Percentiles rank a stretch among this genome's conserved stretches.
Evolutionary conservation across 345 rosid genomes (phyloP).

Genomic region (Corymbia maculata): DNA sequence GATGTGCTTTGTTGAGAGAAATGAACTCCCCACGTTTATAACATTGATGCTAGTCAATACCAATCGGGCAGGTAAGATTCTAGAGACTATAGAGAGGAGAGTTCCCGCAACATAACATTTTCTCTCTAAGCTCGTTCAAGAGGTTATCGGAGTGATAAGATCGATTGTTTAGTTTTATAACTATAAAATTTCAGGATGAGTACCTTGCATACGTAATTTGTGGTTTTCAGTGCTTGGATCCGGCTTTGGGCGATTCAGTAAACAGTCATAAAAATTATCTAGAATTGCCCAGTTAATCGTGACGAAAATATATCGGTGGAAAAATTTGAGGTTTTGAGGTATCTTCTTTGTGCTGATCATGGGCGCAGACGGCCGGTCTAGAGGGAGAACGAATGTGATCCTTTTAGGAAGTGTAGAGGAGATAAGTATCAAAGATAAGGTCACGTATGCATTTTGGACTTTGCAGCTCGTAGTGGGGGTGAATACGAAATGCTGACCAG

Average conservation of each 20-base stretch:
- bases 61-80: neutral
- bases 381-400: neutral
- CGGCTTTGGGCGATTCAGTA: neutral
- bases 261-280: neutral
- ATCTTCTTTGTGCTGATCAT: neutral
- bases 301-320: neutral
- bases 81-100: neutral
- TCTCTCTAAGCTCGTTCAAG: neutral
- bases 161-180: neutral
- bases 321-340: neutral
- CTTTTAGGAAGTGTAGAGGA: neutral
- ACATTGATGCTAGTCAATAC: neutral
- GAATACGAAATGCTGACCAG: neutral
- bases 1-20: neutral
- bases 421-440: neutral
- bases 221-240: neutral
- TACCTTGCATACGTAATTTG: neutral
- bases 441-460: neutral
- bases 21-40: neutral
- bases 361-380: neutral
- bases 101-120: neutral
- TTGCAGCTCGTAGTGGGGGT: neutral
- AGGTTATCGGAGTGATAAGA: neutral
- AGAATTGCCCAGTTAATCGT: neutral
- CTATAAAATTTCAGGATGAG: neutral